phyloP scores from a whole-genome alignment of 345 rosid species.

The Chamaenerion angustifolium region DNA sequence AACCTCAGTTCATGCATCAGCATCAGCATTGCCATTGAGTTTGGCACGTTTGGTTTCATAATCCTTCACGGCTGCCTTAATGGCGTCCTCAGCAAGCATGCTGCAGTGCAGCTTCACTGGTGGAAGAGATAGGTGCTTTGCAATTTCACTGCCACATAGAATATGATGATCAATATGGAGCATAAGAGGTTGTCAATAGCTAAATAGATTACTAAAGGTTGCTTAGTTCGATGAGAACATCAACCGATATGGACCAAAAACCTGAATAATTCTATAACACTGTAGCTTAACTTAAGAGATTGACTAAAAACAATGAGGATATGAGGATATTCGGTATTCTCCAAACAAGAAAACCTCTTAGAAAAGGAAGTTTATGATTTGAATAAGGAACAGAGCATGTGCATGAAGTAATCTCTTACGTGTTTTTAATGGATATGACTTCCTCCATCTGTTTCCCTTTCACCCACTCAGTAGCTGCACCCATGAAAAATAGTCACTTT shows the following conservation, averaged over 20 bases:
- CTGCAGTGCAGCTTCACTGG: constrained; percentile 98
- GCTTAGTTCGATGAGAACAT: too few species aligned
- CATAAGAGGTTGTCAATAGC: too few species aligned
- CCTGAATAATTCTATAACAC: too few species aligned
- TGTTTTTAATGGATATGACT: constrained; percentile 75
- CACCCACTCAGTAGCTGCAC: constrained; percentile 77
- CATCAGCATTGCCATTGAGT: constrained; percentile 1
- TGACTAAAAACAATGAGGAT: too few species aligned
- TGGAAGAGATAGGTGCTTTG: constrained; percentile 92
- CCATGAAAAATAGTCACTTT: too few species aligned
- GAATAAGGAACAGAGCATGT: too few species aligned
- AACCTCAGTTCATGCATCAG: background rate
- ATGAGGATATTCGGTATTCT: too few species aligned
- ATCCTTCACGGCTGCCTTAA: constrained; percentile 92
- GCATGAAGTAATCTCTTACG: constrained; percentile 32
- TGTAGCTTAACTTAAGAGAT: too few species aligned
- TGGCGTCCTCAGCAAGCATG: constrained; percentile 98
- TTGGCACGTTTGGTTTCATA: constrained; percentile 52
- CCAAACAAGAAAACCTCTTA: too few species aligned
- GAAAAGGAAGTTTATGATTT: too few species aligned
- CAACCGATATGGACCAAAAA: too few species aligned
- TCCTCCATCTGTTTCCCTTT: constrained; percentile 91
- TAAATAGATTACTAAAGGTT: too few species aligned
- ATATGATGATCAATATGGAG: background rate
- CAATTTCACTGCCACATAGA: constrained; percentile 44